Evolutionary conservation across 352 stramenopile genomes (phyloP), one percentile per base, ranked within the genome.

Genomic region (Pythium utonaiense): DNA sequence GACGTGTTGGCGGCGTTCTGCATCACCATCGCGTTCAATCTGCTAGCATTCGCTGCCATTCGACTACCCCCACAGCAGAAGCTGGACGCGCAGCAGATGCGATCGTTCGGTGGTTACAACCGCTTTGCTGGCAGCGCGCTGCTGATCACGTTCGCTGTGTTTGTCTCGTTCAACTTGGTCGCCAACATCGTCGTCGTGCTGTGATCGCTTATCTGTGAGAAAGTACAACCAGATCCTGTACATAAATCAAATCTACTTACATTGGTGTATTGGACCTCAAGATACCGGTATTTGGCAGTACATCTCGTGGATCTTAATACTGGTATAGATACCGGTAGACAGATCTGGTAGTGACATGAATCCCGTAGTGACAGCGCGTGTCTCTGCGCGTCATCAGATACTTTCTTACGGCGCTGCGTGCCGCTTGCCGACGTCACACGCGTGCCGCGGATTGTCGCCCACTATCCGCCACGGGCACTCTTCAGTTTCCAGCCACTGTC

Each of bases 31-130:
- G 36, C 36, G 16, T 44, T 44, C 14, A 44, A 44, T n/a, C 3
- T 44, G 36, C 36, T 19, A 3, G 36, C n/a, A 17, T 17, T 44
- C 5, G 36, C n/a, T 13, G 19, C 36, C 36, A 44, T 44, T 22
- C 36, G 36, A 19, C 36, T 44, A 17, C 36, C 36, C 13, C 36
- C 36, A 22, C 36, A 44, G 19, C 60, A 73, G 33, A 70, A 69
- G 40, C 66, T 69, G 27, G 63, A 73, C 36, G 66, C 66, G 22
- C 66, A 70, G 61, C 61, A 73, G 49, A 73, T 73, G 61, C 66
- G 66, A 14, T 25, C 62, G 16, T 69, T 63, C 45, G 66, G 66
- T 22, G 58, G 64, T 27, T 66, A 66, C 58, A 51, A 66, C n/a
- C 64, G 54, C 36, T 44, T 44, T 22, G 36, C 36, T 6, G 36